phyloP scores from a whole-genome alignment of 2,329 filamentous ascomycete species.

The Nemania sp. region DNA sequence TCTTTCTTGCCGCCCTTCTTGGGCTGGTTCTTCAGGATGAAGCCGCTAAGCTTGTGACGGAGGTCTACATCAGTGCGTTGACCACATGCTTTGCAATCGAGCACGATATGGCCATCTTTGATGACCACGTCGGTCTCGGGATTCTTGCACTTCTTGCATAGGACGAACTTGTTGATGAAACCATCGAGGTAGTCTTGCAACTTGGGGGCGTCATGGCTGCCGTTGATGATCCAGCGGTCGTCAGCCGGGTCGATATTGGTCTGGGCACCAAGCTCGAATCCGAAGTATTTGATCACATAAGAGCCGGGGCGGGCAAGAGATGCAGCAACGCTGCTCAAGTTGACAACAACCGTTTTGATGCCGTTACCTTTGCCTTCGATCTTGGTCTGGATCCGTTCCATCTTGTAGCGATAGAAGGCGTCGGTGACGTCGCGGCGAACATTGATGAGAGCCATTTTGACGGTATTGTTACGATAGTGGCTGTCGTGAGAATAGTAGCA shows the following conservation, averaged over 20 bases:
- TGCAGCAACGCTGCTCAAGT: constrained; percentile 88
- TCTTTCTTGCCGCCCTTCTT: constrained; percentile 94
- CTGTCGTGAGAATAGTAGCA: constrained; percentile 24
- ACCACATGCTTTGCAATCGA: constrained; percentile 99
- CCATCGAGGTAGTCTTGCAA: constrained; percentile 97
- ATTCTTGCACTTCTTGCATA: constrained; percentile 99
- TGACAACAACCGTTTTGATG: constrained; percentile 98
- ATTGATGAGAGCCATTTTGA: constrained; percentile 95
- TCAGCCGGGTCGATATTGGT: constrained; percentile 97
- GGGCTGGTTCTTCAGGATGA: constrained; percentile 94
- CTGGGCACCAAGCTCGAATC: constrained; percentile 97
- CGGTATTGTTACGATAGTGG: constrained; percentile 44
- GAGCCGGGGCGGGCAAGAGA: constrained; percentile 89
- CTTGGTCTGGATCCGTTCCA: constrained; percentile 98
- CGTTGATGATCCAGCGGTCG: constrained; percentile 99
- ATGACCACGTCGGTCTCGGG: constrained; percentile 95
- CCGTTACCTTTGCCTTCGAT: constrained; percentile 99
- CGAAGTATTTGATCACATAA: constrained; percentile 99
- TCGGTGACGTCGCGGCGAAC: constrained; percentile 97
- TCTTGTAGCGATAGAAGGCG: constrained; percentile 99
- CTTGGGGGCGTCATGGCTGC: constrained; percentile 91
- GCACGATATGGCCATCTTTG: constrained; percentile 87
- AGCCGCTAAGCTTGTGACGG: constrained; percentile 92
- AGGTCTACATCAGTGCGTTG: constrained; percentile 89
- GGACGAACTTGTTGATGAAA: constrained; percentile 98